Evolutionary conservation across 2,329 filamentous ascomycete species (phyloP), one percentile per base, ranked within the genome.

Genomic region (Plenodomus tracheiphilus): DNA sequence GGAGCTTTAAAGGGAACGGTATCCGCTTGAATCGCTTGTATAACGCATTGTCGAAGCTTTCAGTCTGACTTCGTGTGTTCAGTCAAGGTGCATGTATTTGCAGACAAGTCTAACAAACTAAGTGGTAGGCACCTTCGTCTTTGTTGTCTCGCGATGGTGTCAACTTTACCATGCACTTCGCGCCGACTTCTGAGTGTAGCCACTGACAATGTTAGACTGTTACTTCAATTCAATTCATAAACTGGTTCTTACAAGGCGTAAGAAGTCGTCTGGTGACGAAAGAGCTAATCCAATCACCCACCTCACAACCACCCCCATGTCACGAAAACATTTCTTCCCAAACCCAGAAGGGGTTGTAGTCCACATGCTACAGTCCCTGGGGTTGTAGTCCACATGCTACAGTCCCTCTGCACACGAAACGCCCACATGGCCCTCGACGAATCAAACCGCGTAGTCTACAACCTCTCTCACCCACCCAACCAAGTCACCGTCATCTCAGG

Each of bases 271-370:
- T n/a, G n/a, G n/a, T n/a, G n/a, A n/a, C n/a, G n/a, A n/a, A 32
- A 10, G 4, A 11, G 9, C 15, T 32, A 6, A 32, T 10, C 11
- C 28, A 8, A 4, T 15, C 28, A 15, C 9, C 11, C 11, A 11
- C 7, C 15, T 15, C 13, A 15, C 15, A 11, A 32, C 11, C 28
- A 32, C 28, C 28, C 70, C 32, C 38, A 81, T 81, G 79, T 80
- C 78, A 28, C 73, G 76, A 20, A 82, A 81, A 66, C 79, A 81
- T 62, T 82, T 81, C 67, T 82, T 81, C 53, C 72, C 75, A 25
- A 74, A 73, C 43, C 78, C 77, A 16, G 73, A 77, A 51, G 78
- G 77, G 47, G 74, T 81, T 15, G 78, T 81, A 1, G 67, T 76
- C n/a, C 72, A 75, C 42, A 76, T 76, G 36, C 72, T 81, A 18